A percentile compares a stretch with the other conserved stretches of the same genome.
These are phyloP conservation scores for Alternaria brassicicola DNA, from an alignment of 2,329 filamentous ascomycete genomes.

Conservation along the genomic window DNA sequence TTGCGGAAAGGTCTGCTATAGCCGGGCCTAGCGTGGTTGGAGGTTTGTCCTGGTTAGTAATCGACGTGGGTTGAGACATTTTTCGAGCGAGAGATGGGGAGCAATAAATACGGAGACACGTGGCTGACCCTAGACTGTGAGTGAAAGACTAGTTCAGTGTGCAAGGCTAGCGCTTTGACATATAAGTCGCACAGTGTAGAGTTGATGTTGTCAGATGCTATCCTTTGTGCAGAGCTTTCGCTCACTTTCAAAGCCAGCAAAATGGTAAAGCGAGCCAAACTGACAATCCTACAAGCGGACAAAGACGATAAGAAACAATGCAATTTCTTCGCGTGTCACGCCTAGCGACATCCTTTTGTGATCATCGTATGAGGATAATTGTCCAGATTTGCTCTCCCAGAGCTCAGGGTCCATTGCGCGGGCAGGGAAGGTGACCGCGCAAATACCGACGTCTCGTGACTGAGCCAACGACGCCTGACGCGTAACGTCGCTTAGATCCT, in stretches of 20 bases:
- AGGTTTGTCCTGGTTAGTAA: neutral
- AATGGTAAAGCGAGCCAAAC: neutral
- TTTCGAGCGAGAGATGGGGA: neutral
- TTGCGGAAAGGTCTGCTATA: neutral
- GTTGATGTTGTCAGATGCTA: neutral
- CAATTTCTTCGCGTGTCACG: neutral
- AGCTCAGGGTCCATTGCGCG: neutral
- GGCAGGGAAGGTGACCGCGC: neutral
- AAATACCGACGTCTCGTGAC: neutral
- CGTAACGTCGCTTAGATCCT: neutral
- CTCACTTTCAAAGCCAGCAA: constrained; percentile 5
- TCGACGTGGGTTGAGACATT: neutral
- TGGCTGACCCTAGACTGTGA: neutral
- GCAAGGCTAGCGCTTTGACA: constrained; percentile 6
- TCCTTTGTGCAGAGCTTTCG: neutral
- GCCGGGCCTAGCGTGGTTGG: neutral
- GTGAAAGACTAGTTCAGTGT: constrained; percentile 3
- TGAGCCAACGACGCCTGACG: neutral
- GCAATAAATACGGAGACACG: constrained; percentile 8
- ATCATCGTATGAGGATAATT: neutral
- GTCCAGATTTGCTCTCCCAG: neutral
- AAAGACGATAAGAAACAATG: constrained; percentile 10
- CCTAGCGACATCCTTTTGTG: neutral
- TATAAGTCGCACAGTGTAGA: constrained; percentile 1
- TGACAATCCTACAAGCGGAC: constrained; percentile 9